Conservation (phyloP, 768 basidiomycete genomes). For the Mycena maculata region DNA sequence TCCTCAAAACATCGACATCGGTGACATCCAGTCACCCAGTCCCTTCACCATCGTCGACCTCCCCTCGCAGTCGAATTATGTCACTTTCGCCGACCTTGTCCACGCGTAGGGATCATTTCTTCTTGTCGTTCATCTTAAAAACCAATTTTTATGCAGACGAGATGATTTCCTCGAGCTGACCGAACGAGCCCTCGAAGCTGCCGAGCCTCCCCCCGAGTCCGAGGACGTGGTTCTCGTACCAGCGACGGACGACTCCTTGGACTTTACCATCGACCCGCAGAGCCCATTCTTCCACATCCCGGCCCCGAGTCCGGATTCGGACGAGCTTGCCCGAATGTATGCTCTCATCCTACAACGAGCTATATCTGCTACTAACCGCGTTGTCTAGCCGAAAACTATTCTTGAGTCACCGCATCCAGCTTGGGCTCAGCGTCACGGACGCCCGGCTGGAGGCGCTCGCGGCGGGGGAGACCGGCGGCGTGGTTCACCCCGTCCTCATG, state of each 20-base stretch:
- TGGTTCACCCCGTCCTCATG: conserved; percentile 10
- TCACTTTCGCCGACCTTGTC: background rate
- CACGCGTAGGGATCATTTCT: background rate
- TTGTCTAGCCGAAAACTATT: conserved; percentile 18
- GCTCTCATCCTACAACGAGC: background rate
- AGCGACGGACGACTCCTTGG: background rate
- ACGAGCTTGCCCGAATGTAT: conserved; percentile 12
- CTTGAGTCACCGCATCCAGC: conserved; percentile 17
- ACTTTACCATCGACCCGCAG: background rate
- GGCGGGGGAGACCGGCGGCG: background rate
- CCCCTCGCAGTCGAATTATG: background rate
- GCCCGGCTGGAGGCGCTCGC: background rate
- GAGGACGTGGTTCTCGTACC: background rate
- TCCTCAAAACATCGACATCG: background rate
- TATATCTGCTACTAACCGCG: too few relatives aligned
- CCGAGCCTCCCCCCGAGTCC: background rate
- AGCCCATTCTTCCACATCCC: background rate
- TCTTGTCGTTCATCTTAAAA: background rate
- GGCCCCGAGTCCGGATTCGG: background rate
- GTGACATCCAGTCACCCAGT: background rate
- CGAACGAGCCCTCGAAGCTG: background rate
- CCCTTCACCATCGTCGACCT: background rate
- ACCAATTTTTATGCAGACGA: background rate
- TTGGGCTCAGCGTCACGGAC: conserved; percentile 21
- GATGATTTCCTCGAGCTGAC: conserved; percentile 9